Base-by-base conservation (phyloP, 2,329 filamentous ascomycete species). In the Cercospora berteroae region DNA sequence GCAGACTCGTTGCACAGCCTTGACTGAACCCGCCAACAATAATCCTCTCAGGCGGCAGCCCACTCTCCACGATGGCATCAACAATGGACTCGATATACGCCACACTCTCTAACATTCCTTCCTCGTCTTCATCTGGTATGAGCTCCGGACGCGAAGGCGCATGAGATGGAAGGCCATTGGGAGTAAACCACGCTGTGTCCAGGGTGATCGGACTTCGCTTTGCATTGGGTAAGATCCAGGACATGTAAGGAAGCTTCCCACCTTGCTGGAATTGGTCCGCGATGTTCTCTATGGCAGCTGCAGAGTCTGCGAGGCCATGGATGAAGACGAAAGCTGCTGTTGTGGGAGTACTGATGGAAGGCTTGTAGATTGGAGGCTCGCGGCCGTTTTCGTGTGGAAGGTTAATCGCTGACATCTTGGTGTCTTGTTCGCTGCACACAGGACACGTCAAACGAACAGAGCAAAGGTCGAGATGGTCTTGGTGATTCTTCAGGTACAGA, bases 11-110 rank as follows among this genome's bases (percentile, higher is more conserved):
- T 0, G 81, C 82, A 72, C 81, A 80, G 18, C 83, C 83, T 69
- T 84, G 82, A 23, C 80, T 82, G 72, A 84, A 84, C 2, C 83
- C 82, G 4, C 81, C 83, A 1, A 84, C 73, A 2, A 84, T 76
- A 33, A 84, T 81, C 10, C 82, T 76, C 18, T 80, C 73, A 0
- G 77, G 73, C 1, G 80, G 79, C 4, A 82, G 76, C 7, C 82
- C 82, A 60, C 77, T 77, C 25, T 74, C 70, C 5, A 82, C 76
- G 44, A 81, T 74, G 20, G 80, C 75, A 55, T 83, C 80, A 58
- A 84, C 78, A 55, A 84, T 69, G 3, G 74, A 74, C 44, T 80
- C 80, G 9, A 84, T 68, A 62, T 83, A 81, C 6, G 74, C 72
- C 29, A 81, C 77, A 12, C 78, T 80, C 39, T 75, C 70, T 59